Evolutionary conservation across 164 flowering plant species (phyloP).

Genomic region (Vitis amurensis): DNA sequence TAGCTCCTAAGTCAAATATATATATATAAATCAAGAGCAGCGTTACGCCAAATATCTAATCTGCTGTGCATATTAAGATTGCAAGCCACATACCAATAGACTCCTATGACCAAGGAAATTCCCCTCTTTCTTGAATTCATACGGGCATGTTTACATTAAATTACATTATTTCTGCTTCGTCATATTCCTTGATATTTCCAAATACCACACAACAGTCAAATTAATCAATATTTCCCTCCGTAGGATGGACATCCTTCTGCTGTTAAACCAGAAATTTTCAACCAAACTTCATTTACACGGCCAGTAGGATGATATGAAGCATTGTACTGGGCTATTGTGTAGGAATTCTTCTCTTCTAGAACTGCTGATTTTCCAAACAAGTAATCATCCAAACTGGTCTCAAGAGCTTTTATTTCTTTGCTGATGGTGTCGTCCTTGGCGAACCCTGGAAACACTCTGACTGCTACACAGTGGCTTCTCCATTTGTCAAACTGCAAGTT

Average conservation of each 20-base stretch:
- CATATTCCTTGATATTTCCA: neutral
- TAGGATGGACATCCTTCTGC: slow-evolving; percentile 22
- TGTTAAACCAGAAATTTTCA: slow-evolving; percentile 21
- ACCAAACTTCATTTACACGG: slow-evolving; percentile 48
- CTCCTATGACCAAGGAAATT: too few relatives aligned
- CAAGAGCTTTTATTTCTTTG: slow-evolving; percentile 26
- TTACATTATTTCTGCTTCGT: neutral
- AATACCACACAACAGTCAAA: too few relatives aligned
- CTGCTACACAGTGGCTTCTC: slow-evolving; percentile 33
- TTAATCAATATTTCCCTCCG: too few relatives aligned
- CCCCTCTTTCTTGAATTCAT: too few relatives aligned
- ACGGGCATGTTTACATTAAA: neutral
- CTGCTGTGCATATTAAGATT: too few relatives aligned
- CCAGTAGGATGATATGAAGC: slow-evolving; percentile 25
- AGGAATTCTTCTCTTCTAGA: slow-evolving; percentile 11
- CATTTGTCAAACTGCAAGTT: slow-evolving; percentile 31
- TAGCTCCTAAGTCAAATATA: too few relatives aligned
- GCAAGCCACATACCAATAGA: too few relatives aligned
- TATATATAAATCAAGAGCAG: too few relatives aligned
- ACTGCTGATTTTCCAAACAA: slow-evolving; percentile 2
- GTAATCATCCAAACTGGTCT: slow-evolving; percentile 18
- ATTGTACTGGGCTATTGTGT: slow-evolving; percentile 39
- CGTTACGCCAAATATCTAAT: too few relatives aligned
- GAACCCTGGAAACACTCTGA: slow-evolving; percentile 40
- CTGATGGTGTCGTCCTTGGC: slow-evolving; percentile 28